Conservation (phyloP, 805 yeast species). For the Wickerhamomyces xylosicus region DNA sequence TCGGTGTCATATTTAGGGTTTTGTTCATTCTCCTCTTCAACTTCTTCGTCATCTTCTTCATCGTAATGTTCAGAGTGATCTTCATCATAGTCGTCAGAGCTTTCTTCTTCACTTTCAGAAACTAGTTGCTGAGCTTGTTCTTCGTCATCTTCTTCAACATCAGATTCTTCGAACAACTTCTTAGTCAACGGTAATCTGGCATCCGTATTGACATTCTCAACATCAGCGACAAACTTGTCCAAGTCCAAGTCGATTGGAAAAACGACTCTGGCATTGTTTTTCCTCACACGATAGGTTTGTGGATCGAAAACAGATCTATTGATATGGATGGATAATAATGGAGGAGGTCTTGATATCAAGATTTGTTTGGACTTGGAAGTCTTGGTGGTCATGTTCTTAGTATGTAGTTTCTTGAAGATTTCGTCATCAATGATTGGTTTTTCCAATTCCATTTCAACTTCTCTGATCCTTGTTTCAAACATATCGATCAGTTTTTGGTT, state of each 20-base stretch:
- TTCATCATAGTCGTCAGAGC: slow-evolving; percentile 1
- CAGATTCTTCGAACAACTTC: slow-evolving; percentile 22
- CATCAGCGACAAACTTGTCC: slow-evolving; percentile 58
- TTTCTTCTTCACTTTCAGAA: slow-evolving; percentile 6
- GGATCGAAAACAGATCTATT: slow-evolving; percentile 93
- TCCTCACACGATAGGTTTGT: slow-evolving; percentile 68
- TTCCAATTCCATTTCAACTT: slow-evolving; percentile 41
- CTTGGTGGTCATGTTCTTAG: slow-evolving; percentile 63
- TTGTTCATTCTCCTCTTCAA: background rate
- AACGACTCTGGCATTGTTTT: slow-evolving; percentile 73
- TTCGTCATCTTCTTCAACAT: slow-evolving; percentile 10
- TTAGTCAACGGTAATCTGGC: slow-evolving; percentile 66
- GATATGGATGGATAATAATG: slow-evolving; percentile 74
- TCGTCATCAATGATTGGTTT: slow-evolving; percentile 74
- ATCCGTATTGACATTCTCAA: slow-evolving; percentile 64
- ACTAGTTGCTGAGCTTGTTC: slow-evolving; percentile 5
- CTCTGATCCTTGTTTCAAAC: slow-evolving; percentile 34
- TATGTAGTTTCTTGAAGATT: slow-evolving; percentile 60
- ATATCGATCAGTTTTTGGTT: slow-evolving; percentile 22
- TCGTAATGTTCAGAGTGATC: background rate
- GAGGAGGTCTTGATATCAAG: slow-evolving; percentile 71
- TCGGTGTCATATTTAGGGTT: slow-evolving; percentile 7
- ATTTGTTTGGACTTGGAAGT: slow-evolving; percentile 80
- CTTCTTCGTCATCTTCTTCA: slow-evolving; percentile 3
- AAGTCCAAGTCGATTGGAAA: slow-evolving; percentile 66